Percentiles rank a stretch among this genome's conserved stretches.
Evolutionary conservation across 2,329 filamentous ascomycete genomes (phyloP).

Genomic region (Talaromyces sp.): DNA sequence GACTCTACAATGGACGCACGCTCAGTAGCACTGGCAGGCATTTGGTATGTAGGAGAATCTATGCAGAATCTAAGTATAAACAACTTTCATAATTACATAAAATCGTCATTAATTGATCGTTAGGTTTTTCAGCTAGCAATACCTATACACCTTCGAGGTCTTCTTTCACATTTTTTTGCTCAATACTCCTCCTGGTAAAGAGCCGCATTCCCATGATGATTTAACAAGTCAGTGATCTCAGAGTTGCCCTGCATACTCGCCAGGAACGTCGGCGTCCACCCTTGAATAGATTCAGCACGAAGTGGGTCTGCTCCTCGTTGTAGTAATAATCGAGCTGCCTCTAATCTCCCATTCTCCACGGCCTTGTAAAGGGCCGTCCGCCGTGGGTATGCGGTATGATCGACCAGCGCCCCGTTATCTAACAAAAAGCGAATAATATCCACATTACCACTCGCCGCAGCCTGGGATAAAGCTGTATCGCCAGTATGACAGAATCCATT

Average conservation of each 20-base stretch:
- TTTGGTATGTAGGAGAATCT: too few species aligned
- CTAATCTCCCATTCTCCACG: slow-evolving; percentile 1
- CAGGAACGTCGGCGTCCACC: slow-evolving; percentile 6
- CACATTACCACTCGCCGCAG: slow-evolving; percentile 16
- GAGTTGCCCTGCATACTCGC: neutral
- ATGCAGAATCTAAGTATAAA: too few species aligned
- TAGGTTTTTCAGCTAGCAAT: too few species aligned
- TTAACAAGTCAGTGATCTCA: slow-evolving; percentile 10
- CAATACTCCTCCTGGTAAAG: neutral
- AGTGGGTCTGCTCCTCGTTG: slow-evolving; percentile 15
- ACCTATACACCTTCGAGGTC: too few species aligned
- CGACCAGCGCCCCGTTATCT: slow-evolving; percentile 12
- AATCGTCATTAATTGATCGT: neutral
- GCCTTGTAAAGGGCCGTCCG: slow-evolving; percentile 18
- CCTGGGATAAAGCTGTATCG: slow-evolving; percentile 19
- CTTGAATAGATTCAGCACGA: slow-evolving; percentile 5
- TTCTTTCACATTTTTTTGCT: too few species aligned
- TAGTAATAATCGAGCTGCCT: slow-evolving; percentile 15
- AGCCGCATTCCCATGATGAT: neutral
- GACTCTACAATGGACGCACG: slow-evolving; percentile 5
- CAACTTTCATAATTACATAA: too few species aligned
- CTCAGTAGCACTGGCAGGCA: neutral
- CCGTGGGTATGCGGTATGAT: slow-evolving; percentile 7
- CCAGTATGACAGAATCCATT: slow-evolving; percentile 13
- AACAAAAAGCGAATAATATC: slow-evolving; percentile 14